Conservation (phyloP, 441 rosid species). For the Eutrema salsugineum region DNA sequence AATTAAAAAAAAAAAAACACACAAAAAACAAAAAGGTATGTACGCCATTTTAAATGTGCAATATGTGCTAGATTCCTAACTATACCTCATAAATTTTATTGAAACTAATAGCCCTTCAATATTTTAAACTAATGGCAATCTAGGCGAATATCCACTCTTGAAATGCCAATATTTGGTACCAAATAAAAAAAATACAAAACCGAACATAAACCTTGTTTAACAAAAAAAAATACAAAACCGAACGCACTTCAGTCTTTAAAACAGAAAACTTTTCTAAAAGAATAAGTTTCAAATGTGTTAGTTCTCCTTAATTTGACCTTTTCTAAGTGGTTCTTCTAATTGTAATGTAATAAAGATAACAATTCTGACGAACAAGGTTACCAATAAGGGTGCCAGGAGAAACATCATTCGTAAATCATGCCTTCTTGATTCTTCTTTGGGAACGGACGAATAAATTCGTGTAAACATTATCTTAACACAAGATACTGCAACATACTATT, state of each 20-base stretch:
- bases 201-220: no score
- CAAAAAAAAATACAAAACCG: conserved; percentile 15
- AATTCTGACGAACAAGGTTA: conserved; percentile 1
- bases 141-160: no score
- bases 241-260: conserved; percentile 24
- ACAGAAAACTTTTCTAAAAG: not conserved
- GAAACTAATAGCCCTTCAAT: not conserved
- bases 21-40: no score
- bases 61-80: no score
- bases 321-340: conserved; percentile 5
- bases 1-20: no score
- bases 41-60: no score
- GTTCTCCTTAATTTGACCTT: conserved; percentile 13
- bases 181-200: no score
- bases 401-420: conserved; percentile 25
- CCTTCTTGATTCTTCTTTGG: conserved; percentile 25
- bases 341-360: not conserved
- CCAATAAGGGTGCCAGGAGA: conserved; percentile 7
- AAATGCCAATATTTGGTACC: conserved; percentile 10
- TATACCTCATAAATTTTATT: no score
- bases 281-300: no score
- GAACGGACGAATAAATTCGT: no score
- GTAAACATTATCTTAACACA: not conserved
- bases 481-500: not conserved
- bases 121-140: no score